Evolutionary conservation across 805 yeast genomes (phyloP), one percentile per base, ranked within the genome.

Genomic region (Saccharomycopsis guyanensis): DNA sequence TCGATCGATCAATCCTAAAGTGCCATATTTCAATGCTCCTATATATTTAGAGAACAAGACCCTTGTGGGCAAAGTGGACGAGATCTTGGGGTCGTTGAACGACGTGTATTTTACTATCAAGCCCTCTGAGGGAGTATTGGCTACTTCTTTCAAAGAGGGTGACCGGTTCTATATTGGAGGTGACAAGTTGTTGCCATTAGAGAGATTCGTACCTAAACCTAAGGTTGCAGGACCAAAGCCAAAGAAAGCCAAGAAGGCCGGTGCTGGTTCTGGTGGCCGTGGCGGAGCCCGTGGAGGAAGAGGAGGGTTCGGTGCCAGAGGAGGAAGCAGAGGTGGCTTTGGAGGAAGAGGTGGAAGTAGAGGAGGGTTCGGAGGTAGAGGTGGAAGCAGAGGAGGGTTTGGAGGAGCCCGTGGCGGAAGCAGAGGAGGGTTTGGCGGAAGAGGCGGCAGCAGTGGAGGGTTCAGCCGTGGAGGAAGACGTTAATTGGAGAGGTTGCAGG

Each of bases 21-120:
- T 93, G 57, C 98, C 99, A 60, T 93, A 91, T 66, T 93, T 93
- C 77, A 93, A 93, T 69, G 99, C 99, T 23, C 98, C 98, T 63
- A 89, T 93, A 59, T 93, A 83, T 66, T 75, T 93, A 57, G 97
- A 93, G 65, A 91, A 93, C 75, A 93, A 93, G 68, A 83, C 95
- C 22, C 93, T 84, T 62, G 81, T 93, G 40, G 99, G 99, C 59
- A 93, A 93, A 66, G 95, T 93, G 49, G 99, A 93, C 65, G 99
- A 93, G 73, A 93, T 93, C 53, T 75, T 93, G 56, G 99, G 99
- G 43, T 97, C 98, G 40, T 70, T 93, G 63, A 93, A 93, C 64
- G 98, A 93, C 69, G 97, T 93, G n/a, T 91, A 76, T 64, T 93
- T 93, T 76, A 93, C 99, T 33, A 81, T 93, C 57, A 93, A 93